phyloP scores from a whole-genome alignment of 2,329 filamentous ascomycete species.

The Venturia carpophila region DNA sequence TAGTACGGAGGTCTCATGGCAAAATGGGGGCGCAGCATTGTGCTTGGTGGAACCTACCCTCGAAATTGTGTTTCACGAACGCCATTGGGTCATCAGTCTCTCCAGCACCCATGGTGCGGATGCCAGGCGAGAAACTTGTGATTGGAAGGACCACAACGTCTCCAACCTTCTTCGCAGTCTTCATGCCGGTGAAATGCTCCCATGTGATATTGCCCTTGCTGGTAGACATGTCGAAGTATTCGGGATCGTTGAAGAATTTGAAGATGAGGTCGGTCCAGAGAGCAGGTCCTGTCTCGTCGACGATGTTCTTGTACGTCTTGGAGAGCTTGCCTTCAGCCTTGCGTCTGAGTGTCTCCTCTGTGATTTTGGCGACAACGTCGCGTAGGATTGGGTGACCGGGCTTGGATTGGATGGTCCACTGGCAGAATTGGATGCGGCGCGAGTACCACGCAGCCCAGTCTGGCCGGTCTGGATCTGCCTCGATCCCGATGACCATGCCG shows the following conservation, averaged over 20 bases:
- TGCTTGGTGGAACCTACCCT: slow-evolving; percentile 54
- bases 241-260: slow-evolving; percentile 83
- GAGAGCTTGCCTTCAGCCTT: slow-evolving; percentile 60
- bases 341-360: slow-evolving; percentile 66
- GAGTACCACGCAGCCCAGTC: slow-evolving; percentile 98
- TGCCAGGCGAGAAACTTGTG: slow-evolving; percentile 92
- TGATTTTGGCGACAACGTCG: slow-evolving; percentile 80
- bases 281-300: slow-evolving; percentile 91
- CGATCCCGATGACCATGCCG: slow-evolving; percentile 87
- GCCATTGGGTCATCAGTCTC: slow-evolving; percentile 90
- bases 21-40: slow-evolving; percentile 17
- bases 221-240: slow-evolving; percentile 73
- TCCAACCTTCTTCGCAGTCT: slow-evolving; percentile 73
- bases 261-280: slow-evolving; percentile 93
- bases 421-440: slow-evolving; percentile 92
- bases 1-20: slow-evolving; percentile 14
- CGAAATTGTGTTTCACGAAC: slow-evolving; percentile 94
- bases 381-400: slow-evolving; percentile 86
- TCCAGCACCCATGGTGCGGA: slow-evolving; percentile 84
- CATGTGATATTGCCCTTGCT: slow-evolving; percentile 71
- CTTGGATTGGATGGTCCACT: slow-evolving; percentile 97
- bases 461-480: slow-evolving; percentile 85
- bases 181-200: slow-evolving; percentile 84
- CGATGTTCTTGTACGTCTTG: slow-evolving; percentile 60
- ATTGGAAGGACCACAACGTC: slow-evolving; percentile 93